Evolutionary conservation across 83 land plant genomes (phyloP), one percentile per base, ranked within the genome.

Genomic region (Diphasiastrum complanatum): DNA sequence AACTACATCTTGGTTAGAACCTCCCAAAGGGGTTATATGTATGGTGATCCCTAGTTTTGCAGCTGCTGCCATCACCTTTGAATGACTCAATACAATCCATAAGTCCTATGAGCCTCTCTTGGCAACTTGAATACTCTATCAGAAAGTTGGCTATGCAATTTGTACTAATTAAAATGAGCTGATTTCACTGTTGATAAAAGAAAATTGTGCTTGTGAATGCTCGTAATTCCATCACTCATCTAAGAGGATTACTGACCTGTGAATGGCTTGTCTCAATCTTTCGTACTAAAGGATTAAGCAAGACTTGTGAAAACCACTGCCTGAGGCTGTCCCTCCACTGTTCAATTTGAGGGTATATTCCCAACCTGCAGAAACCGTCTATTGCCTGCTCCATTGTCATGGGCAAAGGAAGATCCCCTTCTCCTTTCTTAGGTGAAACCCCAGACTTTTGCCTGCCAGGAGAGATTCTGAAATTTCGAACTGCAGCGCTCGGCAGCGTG

Each of bases 281-380:
- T 25, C 67, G 63, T 53, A 90, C 73, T 12, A 95, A 84, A 29
- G 95, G 99, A 22, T 74, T 79, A 1, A 95, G 74, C 77, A 95
- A 35, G 61, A 78, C 78, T 12, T 80, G 71, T 36, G 99, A 90
- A 64, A 95, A 86, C 99, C 99, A 95, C 51, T 95, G 99, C 66
- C 97, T 78, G 23, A 95, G 80, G 33, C 70, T 59, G 48, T 90
- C 97, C 16, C 99, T 85, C 99, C 99, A 95, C 28, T 79, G 82
- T 69, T 90, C 99, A 73, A 95, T 87, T 25, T 83, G 80, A 35
- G 91, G 87, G 61, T 82, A 85, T 33, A 95, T 64, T 19, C 97
- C 97, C 64, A 95, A 59, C 41, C 60, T 72, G 26, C 76, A 50
- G 64, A 84, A 91, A 47, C 82, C 84, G 66, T 81, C 85, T 29